phyloP scores from a whole-genome alignment of 2,329 filamentous ascomycete genomes.

The Orbilia quercus region DNA sequence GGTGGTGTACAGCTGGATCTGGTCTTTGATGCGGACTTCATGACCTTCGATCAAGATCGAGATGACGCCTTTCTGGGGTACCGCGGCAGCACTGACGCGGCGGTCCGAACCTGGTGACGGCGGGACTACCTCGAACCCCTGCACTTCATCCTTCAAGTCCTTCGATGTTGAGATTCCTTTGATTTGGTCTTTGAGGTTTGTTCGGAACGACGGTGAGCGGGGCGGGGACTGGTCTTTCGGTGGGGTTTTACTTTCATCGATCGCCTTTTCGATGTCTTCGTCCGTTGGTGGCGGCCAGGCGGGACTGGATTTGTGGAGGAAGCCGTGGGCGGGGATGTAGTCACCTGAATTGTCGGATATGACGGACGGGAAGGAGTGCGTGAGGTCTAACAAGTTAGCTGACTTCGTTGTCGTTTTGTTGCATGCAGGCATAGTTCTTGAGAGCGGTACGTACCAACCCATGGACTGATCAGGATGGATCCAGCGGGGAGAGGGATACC shows the following conservation, averaged over 20 bases:
- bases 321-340: constrained; percentile 88
- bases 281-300: constrained; percentile 93
- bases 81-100: constrained; percentile 6
- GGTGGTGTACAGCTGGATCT: constrained; percentile 84
- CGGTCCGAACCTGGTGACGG: constrained; percentile 7
- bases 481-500: constrained; percentile 87
- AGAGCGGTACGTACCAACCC: constrained; percentile 74
- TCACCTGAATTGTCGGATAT: constrained; percentile 69
- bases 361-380: constrained; percentile 95
- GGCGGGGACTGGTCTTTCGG: constrained; percentile 59
- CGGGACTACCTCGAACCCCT: constrained; percentile 61
- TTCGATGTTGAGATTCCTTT: constrained; percentile 57
- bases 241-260: constrained; percentile 65
- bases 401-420: neutral
- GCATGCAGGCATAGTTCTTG: no score
- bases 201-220: neutral
- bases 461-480: constrained; percentile 89
- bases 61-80: constrained; percentile 42
- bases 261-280: constrained; percentile 71
- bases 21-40: constrained; percentile 80
- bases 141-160: constrained; percentile 62
- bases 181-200: constrained; percentile 35
- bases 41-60: constrained; percentile 78
- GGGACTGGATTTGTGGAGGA: constrained; percentile 86
- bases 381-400: constrained; percentile 71